Base-by-base conservation (phyloP, 805 yeast species). In the Komagataella ulmi region DNA sequence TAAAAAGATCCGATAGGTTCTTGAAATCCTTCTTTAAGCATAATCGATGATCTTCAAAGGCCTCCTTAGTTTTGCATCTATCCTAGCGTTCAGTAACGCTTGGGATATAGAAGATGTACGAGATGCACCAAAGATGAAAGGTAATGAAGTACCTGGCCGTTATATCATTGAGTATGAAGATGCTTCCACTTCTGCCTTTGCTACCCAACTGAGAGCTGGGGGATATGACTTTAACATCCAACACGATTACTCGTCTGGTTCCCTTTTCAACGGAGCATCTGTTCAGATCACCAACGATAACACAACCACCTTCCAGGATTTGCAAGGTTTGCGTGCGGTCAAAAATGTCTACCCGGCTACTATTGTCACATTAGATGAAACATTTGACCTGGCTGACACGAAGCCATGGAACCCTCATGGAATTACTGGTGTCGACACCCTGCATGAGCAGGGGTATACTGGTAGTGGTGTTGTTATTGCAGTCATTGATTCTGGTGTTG, bases 401-500 rank as follows among this genome's bases (percentile, higher is more conserved):
- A 49, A 49, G 45, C 24, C 23, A 14, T 57, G 59, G 59, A 57
- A 57, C 45, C 56, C 58, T 30, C 60, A 57, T 51, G 14, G 5
- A 18, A 53, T 52, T 14, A 57, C 60, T 19, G 60, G 60, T 49
- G 60, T 57, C 21, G 51, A 56, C 23, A 19, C 47, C 14, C 36
- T 57, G 14, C 60, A 57, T 23, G 47, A 52, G 5, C 55, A 52
- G 47, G 54, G 54, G 47, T 24, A 54, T 55, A 10, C 54, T 45
- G 60, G 60, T 47, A 45, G 45, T 44, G 57, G 56, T 44, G 46
- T 52, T 10, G 44, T 48, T 18, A 50, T 59, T 44, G 61, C 52
- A 47, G 50, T 59, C n/a, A 49, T 55, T 44, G 57, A 55, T 46
- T 30, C 55, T 21, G 57, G 57, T 48, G 54, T 54, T 17, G 50